These are phyloP conservation scores for Colletotrichum echinochloae DNA, from an alignment of 2,329 filamentous ascomycete species.

Conservation along the genomic window DNA sequence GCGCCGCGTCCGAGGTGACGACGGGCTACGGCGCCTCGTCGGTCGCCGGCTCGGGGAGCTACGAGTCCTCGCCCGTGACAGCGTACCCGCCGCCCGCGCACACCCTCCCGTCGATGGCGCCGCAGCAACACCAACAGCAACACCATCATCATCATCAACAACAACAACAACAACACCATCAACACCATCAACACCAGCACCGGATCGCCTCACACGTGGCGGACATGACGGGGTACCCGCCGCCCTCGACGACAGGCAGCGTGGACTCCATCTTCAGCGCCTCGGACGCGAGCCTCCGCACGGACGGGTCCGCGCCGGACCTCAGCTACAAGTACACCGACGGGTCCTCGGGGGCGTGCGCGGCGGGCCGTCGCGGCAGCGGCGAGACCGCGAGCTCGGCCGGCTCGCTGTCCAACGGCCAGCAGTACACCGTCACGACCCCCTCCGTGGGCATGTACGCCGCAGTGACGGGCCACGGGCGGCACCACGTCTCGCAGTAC, in stretches of 20 bases:
- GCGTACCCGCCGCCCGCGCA: slow-evolving; percentile 29
- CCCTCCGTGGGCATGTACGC: slow-evolving; percentile 32
- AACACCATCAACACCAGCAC: slow-evolving; percentile 5
- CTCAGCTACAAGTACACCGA: slow-evolving; percentile 41
- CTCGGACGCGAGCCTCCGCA: slow-evolving; percentile 36
- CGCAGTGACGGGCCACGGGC: slow-evolving; percentile 5
- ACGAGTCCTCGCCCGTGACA: slow-evolving; percentile 24
- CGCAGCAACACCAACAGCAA: background rate
- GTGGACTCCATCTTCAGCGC: slow-evolving; percentile 39
- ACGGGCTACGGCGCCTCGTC: slow-evolving; percentile 22
- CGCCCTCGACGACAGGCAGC: slow-evolving; percentile 30
- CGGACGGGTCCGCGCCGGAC: slow-evolving; percentile 34
- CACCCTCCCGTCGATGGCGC: slow-evolving; percentile 34
- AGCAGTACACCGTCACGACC: slow-evolving; percentile 36
- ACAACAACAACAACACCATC: background rate
- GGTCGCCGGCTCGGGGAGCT: slow-evolving; percentile 1
- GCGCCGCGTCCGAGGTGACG: slow-evolving; percentile 19
- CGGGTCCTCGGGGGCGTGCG: background rate
- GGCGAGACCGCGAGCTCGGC: slow-evolving; percentile 17
- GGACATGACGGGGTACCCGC: slow-evolving; percentile 27
- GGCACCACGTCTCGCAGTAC: slow-evolving; percentile 19
- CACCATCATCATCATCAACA: too few species aligned
- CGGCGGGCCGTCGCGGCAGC: slow-evolving; percentile 25
- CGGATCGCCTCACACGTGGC: slow-evolving; percentile 23
- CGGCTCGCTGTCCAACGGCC: slow-evolving; percentile 32